Percentiles rank a stretch among this genome's conserved stretches.
Evolutionary conservation across 176 grass and related monocot species (phyloP).

Genomic region (Poa pratensis): DNA sequence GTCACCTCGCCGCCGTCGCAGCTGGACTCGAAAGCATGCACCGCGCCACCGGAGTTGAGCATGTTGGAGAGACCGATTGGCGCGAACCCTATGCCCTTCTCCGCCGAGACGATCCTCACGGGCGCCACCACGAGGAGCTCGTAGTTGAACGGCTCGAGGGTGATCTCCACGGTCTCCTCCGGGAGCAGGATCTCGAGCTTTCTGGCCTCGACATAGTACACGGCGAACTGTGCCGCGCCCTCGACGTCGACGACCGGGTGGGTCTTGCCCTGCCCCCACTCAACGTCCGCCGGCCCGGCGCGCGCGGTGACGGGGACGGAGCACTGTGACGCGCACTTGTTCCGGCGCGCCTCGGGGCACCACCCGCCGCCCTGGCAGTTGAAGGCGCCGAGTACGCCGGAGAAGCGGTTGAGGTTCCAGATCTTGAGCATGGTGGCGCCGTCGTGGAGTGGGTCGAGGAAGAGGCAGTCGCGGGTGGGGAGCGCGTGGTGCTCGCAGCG

Average conservation of each 20-base stretch:
- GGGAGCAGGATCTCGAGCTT: conserved; percentile 50
- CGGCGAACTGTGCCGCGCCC: conserved; percentile 58
- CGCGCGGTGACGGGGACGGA: conserved; percentile 50
- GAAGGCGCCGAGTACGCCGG: conserved; percentile 71
- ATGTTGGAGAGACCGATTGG: conserved; percentile 83
- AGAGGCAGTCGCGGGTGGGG: conserved; percentile 80
- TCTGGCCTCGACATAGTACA: conserved; percentile 48
- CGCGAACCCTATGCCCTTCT: conserved; percentile 46
- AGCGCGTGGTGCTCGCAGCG: conserved; percentile 79
- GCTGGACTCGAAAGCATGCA: conserved; percentile 51
- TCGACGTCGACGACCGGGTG: conserved; percentile 31
- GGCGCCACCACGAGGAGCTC: conserved; percentile 81
- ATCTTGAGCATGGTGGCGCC: conserved; percentile 71
- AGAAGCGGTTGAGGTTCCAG: conserved; percentile 74
- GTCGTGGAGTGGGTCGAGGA: conserved; percentile 72
- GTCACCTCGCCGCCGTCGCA: not conserved
- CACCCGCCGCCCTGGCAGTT: conserved; percentile 94
- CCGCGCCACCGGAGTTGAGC: conserved; percentile 76
- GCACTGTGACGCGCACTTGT: conserved; percentile 54
- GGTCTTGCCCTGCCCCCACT: conserved; percentile 54
- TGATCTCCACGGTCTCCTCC: conserved; percentile 57
- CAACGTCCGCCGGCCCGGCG: conserved; percentile 60
- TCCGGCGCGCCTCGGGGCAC: conserved; percentile 63
- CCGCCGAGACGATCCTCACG: conserved; percentile 36
- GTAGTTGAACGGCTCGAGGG: conserved; percentile 65